Base-by-base conservation (phyloP, 2,329 filamentous ascomycete species). In the Hypoxylon sp. region DNA sequence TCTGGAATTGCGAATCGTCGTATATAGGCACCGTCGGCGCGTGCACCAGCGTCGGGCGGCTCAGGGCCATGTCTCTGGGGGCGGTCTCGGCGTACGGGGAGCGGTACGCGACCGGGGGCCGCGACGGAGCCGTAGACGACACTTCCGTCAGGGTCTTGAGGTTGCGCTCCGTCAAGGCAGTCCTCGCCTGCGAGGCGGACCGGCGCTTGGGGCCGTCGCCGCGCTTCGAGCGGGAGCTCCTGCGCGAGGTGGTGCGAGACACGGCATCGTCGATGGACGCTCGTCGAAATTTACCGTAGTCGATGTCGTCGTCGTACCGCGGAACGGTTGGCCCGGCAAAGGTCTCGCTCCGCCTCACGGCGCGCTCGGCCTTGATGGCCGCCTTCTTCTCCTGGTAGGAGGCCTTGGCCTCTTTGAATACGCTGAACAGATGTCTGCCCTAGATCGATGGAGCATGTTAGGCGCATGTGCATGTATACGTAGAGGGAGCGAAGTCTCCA, bases 391-490 rank as follows among this genome's bases (percentile, higher is more conserved):
- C 91, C 55, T 88, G 84, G 76, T 98, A 98, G 56, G 91, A 90
- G 50, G 88, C 86, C 72, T 91, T 92, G 63, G 93, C 94, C 73
- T 97, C 92, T 74, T 92, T 96, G 82, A 96, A 96, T 71, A 97
- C 89, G 72, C 87, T 88, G 70, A 96, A 85, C 20, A 98, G 81
- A 68, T 97, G 91, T 77, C 96, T 97, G 71, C 92, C 92, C 92
- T 96, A 70, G 55, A n/a, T n/a, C n/a, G n/a, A n/a, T n/a, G n/a
- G n/a, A n/a, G n/a, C n/a, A n/a, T 58, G 48, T 58, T 59, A 61
- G 54, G 20, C 46, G n/a, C n/a, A n/a, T n/a, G n/a, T 41, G 13
- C 18, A 20, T 46, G 20, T 31, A 41, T 40, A n/a, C n/a, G 5
- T 17, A 35, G 15, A 10, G 33, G 20, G 23, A 49, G 17, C n/a